Percentiles rank a stretch among this genome's conserved stretches.
These are phyloP conservation scores for Diatrype stigma DNA, from an alignment of 2,329 filamentous ascomycete genomes.

Conservation along the genomic window DNA sequence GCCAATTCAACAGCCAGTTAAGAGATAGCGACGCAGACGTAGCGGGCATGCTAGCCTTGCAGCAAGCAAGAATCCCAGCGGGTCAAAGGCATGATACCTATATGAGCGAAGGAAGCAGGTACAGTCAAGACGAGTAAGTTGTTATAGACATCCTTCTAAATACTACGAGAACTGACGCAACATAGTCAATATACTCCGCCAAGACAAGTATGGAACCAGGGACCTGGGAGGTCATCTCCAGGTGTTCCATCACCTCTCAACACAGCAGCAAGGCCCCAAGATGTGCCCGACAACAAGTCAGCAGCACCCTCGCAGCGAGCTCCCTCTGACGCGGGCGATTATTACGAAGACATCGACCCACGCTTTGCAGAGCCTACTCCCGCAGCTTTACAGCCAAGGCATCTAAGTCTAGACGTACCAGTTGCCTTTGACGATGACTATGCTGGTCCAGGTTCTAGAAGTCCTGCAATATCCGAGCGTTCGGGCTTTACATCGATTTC, in stretches of 20 bases:
- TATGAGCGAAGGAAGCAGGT: constrained; percentile 66
- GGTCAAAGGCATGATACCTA: constrained; percentile 43
- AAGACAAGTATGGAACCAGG: constrained; percentile 52
- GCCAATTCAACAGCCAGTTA: constrained; percentile 41
- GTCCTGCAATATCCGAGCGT: constrained; percentile 71
- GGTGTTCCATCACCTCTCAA: constrained; percentile 42
- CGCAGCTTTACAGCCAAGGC: constrained; percentile 9
- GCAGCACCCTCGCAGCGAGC: constrained; percentile 30
- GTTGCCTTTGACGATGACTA: constrained; percentile 61
- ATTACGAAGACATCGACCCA: constrained; percentile 93
- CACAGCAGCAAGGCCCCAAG: constrained; percentile 28
- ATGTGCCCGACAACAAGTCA: constrained; percentile 31
- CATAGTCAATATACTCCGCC: constrained; percentile 52
- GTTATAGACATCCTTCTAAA: not conserved
- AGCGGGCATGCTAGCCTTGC: constrained; percentile 68
- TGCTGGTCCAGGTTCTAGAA: constrained; percentile 53
- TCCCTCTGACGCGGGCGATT: constrained; percentile 39
- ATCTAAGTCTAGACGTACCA: constrained; percentile 24
- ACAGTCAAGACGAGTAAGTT: constrained; percentile 70
- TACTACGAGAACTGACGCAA: constrained; percentile 12
- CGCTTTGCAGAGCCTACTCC: constrained; percentile 61
- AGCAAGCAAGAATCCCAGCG: constrained; percentile 46
- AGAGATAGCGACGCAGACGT: constrained; percentile 68
- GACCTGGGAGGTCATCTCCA: constrained; percentile 40
- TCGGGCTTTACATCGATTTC: constrained; percentile 89